Base-by-base conservation (phyloP, 805 yeast genomes). In the Metschnikowia baotianmanensis region DNA sequence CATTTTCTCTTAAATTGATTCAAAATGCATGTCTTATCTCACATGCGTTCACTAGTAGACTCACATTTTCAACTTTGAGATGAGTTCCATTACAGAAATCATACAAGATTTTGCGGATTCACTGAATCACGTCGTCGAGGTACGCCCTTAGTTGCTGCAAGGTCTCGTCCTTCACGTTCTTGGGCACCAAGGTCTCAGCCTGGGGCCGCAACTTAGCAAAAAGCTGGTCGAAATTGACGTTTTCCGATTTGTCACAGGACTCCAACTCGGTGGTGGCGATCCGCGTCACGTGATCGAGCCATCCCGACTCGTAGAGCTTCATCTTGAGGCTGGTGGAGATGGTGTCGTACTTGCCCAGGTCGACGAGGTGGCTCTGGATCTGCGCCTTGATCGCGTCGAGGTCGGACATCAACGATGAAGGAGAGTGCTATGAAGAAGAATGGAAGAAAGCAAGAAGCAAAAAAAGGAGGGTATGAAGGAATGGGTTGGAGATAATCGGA, bases 311-410 rank as follows among this genome's bases (percentile, higher is more conserved):
- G 38, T 80, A 74, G 9, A 90, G 72, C 53, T 77, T 78, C 40
- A 81, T 72, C 51, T 79, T 78, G 43, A 90, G 64, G 34, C 74
- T 69, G 37, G 76, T 74, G 36, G 83, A 80, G 40, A 87, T 83
- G 71, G 74, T 72, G 46, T 85, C 91, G 61, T 88, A 88, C 62
- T 83, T 85, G 0, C 96, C 96, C 21, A 87, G 76, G 22, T 81
- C 74, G 3, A 87, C 78, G 27, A 88, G 72, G 53, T 80, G 80
- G 43, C 78, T 78, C 52, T 84, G 87, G 32, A 87, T 83, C 53
- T 80, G 78, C 7, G 80, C 70, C 58, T 76, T 76, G 35, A 80
- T 69, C 36, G 61, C 63, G 42, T 66, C 70, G 27, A 69, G 55
- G 34, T 67, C 71, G 34, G n/a, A n/a, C n/a, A n/a, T n/a, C n/a